Base-by-base conservation (phyloP, 2,329 filamentous ascomycete species). In the Huntiella savannae region DNA sequence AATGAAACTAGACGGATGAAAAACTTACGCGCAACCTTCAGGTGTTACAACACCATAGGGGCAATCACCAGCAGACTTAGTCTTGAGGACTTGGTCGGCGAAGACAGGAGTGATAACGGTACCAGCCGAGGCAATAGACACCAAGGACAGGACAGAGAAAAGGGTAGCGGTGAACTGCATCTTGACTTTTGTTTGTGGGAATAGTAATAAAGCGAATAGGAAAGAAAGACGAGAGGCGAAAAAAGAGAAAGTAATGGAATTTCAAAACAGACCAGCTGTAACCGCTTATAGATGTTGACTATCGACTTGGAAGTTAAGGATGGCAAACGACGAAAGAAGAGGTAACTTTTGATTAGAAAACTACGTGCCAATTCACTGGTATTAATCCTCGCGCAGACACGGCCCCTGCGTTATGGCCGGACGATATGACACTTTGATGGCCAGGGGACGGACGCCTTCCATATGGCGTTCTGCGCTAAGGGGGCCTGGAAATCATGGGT, bases 11-110 rank as follows among this genome's bases (percentile, higher is more conserved):
- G 17, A 11, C 17, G 32, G 11, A 35, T 33, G 6, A 28, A 28
- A 5, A 15, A 63, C 70, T 53, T 55, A 75, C 72, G 62, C 72
- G 67, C 72, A 76, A 33, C 72, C 72, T 46, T 64, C 60, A 4
- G 72, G 70, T 32, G 72, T 75, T 4, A 66, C 63, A 13, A 71
- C 68, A 33, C 72, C 72, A 53, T 68, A 72, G 53, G 65, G 69
- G 55, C 72, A 76, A 55, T 76, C 72, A 22, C 64, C 67, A 2
- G 54, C 33, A 12, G 41, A 46, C 13, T 56, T 53, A 53, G 63
- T 68, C 22, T 60, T 54, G n/a, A 75, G 66, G 33, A 75, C 61
- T 56, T 74, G 70, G 51, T 74, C 59, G 16, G 56, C 49, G 37
- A 57, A 59, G 52, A 75, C 64, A 43, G 71, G 71, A 3, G 68